Base-by-base conservation (phyloP, 176 grass and related monocot genomes). In the Ampelocalamus luodianensis region DNA sequence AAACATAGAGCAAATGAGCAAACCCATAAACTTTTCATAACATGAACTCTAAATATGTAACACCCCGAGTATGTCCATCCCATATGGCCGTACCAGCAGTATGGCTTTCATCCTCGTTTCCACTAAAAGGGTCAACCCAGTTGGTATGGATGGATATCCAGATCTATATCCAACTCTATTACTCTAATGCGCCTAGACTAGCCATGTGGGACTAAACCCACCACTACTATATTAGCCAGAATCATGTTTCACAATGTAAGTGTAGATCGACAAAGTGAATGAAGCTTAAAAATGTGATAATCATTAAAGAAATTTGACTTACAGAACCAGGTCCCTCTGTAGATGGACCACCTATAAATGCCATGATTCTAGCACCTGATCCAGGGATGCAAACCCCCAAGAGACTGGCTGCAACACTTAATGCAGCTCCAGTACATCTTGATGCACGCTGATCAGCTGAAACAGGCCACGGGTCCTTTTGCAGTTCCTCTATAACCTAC, bases 341-440 rank as follows among this genome's bases (percentile, higher is more conserved):
- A 54, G 91, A 92, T 84, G 95, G 95, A 8, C 93, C 95, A 80
- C 93, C 91, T 29, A 95, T 79, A 88, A 98, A 97, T 27, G 92
- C 91, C 95, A 98, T 98, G 79, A 98, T 98, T 82, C 95, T 95
- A 86, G 89, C 95, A 88, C 93, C 95, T 85, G 93, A 95, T 80
- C 91, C 93, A 79, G 95, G 95, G 10, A 98, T 89, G 73, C 95
- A 97, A 79, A 97, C 82, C 44, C 94, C 94, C 44, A 98, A 85
- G 66, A 92, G 80, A 72, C 84, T 71, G 77, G 92, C 91, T 51
- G 92, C 95, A 84, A 93, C 89, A 91, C 90, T 95, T 82, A 95
- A 84, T 53, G 92, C 92, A 72, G 79, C 84, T 76, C 95, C 90
- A 48, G 91, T 95, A 82, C 92, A 97, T 90, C 95, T 90, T 62